Base-by-base conservation (phyloP, 2,329 filamentous ascomycete species). In the Beauveria sp. region DNA sequence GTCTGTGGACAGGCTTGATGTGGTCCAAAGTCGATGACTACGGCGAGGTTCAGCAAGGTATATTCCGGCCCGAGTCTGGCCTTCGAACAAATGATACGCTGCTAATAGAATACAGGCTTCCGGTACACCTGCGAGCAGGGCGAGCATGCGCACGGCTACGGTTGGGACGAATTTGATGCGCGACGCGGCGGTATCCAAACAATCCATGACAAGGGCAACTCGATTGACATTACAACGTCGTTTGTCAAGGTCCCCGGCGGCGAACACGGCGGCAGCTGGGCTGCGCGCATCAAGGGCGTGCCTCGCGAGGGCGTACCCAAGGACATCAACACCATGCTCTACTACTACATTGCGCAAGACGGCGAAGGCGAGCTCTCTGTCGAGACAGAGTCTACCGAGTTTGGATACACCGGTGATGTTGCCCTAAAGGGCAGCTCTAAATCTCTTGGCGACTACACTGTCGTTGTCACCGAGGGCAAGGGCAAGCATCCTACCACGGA, bases 161-260 rank as follows among this genome's bases (percentile, higher is more conserved):
- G 94, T 64, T 99, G 94, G 94, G 92, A 97, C 69, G 91, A 96
- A 72, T 99, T 96, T 73, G 94, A 99, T 75, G 87, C 92, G 24
- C 84, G 94, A 62, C 88, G 82, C 61, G 94, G 94, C 64, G 94
- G 94, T 61, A 81, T 90, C 24, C 91, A 99, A 75, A 90, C 89
- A 0, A 93, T 99, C 63, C 91, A 96, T 70, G 94, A 99, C 73
- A 86, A 87, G 59, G 88, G 84, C 54, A 99, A 99, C 75, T 84
- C 84, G 61, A 83, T 99, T 66, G 92, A 97, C 75, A 83, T 99
- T 64, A 96, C 90, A 9, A 97, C 93, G 48, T 90, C 91, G 56
- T 97, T 97, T 75, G 86, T 97, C 70, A 99, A 97, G 76, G 83
- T 96, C 41, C 90, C 92, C 2, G 92, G 92, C 24, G 92, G 92